Conservation (phyloP, 441 rosid genomes). For the Geranium incanum region DNA sequence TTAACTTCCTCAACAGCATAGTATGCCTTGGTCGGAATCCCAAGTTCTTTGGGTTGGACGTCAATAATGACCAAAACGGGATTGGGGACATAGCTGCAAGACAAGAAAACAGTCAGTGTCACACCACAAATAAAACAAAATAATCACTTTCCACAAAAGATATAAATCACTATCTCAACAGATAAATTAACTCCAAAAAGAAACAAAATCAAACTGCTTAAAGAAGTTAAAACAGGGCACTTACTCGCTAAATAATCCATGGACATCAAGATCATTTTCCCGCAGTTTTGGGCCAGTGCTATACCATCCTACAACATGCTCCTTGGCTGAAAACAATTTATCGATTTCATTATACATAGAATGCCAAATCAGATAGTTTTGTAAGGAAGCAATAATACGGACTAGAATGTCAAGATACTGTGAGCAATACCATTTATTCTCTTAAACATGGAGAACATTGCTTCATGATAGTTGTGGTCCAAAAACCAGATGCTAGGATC, state of each 20-base stretch:
- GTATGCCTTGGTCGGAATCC: constrained; percentile 78
- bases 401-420: neutral
- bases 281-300: constrained; percentile 80
- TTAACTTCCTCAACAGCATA: constrained; percentile 82
- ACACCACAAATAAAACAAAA: neutral
- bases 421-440: constrained; percentile 57
- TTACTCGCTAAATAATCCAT: constrained; percentile 54
- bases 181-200: neutral
- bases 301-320: constrained; percentile 92
- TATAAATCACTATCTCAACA: neutral
- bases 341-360: neutral
- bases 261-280: constrained; percentile 75
- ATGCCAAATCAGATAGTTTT: constrained; percentile 5
- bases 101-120: neutral
- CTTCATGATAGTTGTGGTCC: constrained; percentile 79
- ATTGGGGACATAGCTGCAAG: constrained; percentile 66
- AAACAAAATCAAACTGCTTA: neutral
- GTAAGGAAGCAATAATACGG: too few relatives aligned
- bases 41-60: constrained; percentile 73
- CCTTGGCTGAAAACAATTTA: constrained; percentile 52
- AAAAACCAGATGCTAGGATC: constrained; percentile 80
- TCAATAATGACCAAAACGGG: constrained; percentile 82
- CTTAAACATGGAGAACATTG: constrained; percentile 85
- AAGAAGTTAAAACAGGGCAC: constrained; percentile 4
- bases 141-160: too few relatives aligned